Conservation (phyloP, 2,329 filamentous ascomycete genomes). For the Fusarium chaquense region DNA sequence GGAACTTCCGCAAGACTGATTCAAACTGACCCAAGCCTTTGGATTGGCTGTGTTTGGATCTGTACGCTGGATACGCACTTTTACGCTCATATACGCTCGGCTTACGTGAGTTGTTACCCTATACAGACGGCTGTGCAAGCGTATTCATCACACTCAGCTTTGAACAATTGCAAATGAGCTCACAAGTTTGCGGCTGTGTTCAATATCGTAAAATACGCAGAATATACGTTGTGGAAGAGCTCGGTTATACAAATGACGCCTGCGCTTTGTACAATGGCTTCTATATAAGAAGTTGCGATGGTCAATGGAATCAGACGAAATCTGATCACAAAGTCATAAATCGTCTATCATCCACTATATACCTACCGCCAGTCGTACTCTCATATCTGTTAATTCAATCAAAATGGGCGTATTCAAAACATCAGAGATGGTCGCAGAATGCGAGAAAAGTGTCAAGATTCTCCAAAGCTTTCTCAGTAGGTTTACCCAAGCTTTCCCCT, state of each 20-base stretch:
- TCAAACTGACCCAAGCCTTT: neutral
- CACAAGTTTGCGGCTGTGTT: neutral
- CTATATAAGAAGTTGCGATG: neutral
- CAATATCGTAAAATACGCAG: neutral
- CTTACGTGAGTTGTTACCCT: neutral
- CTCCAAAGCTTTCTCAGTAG: constrained; percentile 13
- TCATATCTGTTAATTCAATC: rapidly evolving
- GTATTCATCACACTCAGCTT: neutral
- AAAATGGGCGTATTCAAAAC: constrained; percentile 14
- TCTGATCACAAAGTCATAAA: no score
- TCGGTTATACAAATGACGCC: neutral
- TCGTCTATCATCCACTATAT: no score
- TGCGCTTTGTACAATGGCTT: rapidly evolving
- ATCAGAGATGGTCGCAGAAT: neutral
- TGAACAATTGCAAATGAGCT: neutral
- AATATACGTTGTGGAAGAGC: neutral
- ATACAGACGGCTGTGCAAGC: neutral
- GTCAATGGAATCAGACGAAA: no score
- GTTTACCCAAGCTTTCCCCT: rapidly evolving
- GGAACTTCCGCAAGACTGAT: neutral
- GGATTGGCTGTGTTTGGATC: neutral
- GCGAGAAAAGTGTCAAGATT: constrained; percentile 12
- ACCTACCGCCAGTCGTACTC: no score
- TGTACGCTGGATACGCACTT: neutral
- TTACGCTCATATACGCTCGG: constrained; percentile 10